Base-by-base conservation (phyloP, 768 basidiomycete species). In the Russula abietina region DNA sequence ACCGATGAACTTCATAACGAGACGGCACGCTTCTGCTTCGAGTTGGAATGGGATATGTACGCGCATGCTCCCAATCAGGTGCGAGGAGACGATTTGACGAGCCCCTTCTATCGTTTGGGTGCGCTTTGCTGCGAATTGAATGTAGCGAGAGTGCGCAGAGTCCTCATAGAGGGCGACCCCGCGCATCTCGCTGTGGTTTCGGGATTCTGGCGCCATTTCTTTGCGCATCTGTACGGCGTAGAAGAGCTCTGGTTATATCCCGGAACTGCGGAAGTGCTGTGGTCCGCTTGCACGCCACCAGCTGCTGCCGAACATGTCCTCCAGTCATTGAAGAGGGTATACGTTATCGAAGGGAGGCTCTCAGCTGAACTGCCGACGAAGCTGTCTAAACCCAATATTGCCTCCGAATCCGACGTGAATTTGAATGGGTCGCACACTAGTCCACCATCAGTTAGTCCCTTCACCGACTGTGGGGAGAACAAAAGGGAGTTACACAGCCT, bases 21-120 rank as follows among this genome's bases (percentile, higher is more conserved):
- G 5, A n/a, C 38, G 41, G 61, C 61, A 10, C 57, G 57, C 7
- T 62, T 62, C 61, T 62, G 56, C 45, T 62, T 62, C 57, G 61
- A 62, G 61, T 30, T 58, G 45, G 50, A 52, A n/a, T 62, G 61
- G 61, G 32, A 30, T 6, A 56, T 51, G 19, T 32, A 50, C 32
- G 56, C 56, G 33, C 55, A 32, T 0, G 41, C 55, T 19, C 51
- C 41, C 12, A 41, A 36, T 22, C 41, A 41, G 4, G 50, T 62
- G 30, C 61, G 50, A 14, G 46, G 56, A 9, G 52, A 53, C 43
- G 61, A 53, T 26, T 8, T 58, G 17, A 52, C 43, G 26, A 62
- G 61, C 36, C 56, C 56, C 5, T 58, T 62, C 33, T 58, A 62
- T 39, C 51, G n/a, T 30, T 32, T 62, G 24, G 41, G 52, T 46